phyloP scores from a whole-genome alignment of 768 basidiomycete species.

The Lentinula detonsa region DNA sequence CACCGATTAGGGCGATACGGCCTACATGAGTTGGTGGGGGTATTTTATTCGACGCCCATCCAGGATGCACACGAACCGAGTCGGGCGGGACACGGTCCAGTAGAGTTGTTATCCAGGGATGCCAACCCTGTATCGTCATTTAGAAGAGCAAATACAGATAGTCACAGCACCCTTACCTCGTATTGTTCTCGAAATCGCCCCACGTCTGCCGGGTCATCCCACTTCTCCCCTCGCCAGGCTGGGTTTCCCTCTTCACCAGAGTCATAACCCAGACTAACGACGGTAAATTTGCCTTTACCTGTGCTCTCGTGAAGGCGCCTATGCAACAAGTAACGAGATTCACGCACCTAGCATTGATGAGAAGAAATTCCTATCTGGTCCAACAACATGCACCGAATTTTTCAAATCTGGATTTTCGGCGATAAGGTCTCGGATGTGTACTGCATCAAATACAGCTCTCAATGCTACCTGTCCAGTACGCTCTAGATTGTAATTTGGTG shows the following conservation, averaged over 20 bases:
- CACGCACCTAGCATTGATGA: not conserved
- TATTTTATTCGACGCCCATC: not conserved
- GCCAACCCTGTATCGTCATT: not conserved
- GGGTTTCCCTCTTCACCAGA: not conserved
- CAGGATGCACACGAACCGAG: not conserved
- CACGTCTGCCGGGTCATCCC: not conserved
- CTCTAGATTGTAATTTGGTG: not conserved
- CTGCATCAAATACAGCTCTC: not conserved
- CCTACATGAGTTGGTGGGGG: not conserved
- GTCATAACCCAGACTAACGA: not conserved
- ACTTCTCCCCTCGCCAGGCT: not conserved
- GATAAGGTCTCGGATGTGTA: not conserved
- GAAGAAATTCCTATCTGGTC: conserved; percentile 2
- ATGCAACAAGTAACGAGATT: no score
- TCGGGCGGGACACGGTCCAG: not conserved
- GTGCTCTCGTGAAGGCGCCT: no score
- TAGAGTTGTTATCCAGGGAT: not conserved
- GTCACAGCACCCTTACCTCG: not conserved
- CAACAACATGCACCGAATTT: conserved; percentile 1
- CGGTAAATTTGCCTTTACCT: conserved; percentile 1
- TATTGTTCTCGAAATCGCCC: not conserved
- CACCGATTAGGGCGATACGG: not conserved
- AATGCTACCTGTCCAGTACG: not conserved
- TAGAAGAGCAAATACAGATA: no score
- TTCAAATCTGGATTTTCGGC: not conserved